Conservation (phyloP, 2,329 filamentous ascomycete genomes). For the Trichoderma atrobrunneum region DNA sequence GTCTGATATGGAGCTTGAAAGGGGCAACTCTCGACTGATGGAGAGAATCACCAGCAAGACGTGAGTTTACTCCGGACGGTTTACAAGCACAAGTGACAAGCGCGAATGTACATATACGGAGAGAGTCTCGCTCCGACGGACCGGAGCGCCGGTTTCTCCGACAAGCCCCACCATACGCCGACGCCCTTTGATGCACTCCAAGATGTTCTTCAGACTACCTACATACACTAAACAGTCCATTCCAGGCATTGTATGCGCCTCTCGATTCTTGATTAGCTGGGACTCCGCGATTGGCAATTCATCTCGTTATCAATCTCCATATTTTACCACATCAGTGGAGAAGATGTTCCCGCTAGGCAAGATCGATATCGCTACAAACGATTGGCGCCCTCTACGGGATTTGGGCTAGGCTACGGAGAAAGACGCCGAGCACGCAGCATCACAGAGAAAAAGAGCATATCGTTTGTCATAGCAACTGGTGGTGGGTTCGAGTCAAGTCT, state of each 20-base stretch:
- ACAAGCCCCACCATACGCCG: not conserved
- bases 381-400: not conserved
- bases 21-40: not conserved
- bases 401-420: not conserved
- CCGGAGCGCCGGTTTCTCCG: slow-evolving; percentile 15
- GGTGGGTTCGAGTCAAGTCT: not conserved
- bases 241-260: not conserved
- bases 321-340: not conserved
- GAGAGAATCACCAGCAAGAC: not conserved
- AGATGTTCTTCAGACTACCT: not conserved
- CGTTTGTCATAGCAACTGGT: not conserved
- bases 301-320: not conserved
- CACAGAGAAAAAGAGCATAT: not conserved
- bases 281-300: not conserved
- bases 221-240: not conserved
- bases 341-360: not conserved
- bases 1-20: not conserved
- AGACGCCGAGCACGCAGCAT: not conserved
- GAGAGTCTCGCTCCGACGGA: not conserved
- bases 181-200: not conserved
- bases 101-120: not conserved
- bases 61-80: not conserved
- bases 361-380: not conserved
- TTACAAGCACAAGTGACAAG: not conserved
- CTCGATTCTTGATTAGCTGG: not conserved